Evolutionary conservation across 2,329 filamentous ascomycete species (phyloP).

Genomic region (Mycosphaerella arachidis): DNA sequence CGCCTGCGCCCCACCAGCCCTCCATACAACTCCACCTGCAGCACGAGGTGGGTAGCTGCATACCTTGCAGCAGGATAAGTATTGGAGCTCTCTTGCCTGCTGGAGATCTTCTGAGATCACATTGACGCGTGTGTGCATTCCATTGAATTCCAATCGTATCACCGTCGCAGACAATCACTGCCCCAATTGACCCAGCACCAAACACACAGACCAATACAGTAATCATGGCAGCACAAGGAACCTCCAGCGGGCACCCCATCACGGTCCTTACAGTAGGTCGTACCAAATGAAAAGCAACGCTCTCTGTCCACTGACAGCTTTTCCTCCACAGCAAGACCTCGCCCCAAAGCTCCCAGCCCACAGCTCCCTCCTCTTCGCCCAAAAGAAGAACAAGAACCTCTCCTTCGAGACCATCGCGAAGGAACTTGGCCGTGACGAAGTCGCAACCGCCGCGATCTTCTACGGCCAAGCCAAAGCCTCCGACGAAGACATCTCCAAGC

Average conservation of each 20-base stretch:
- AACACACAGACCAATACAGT: background rate
- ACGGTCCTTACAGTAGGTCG: slow-evolving; percentile 19
- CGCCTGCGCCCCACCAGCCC: background rate
- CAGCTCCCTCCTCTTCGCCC: slow-evolving; percentile 70
- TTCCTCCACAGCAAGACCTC: slow-evolving; percentile 54
- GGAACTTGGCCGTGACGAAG: slow-evolving; percentile 71
- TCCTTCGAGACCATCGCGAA: slow-evolving; percentile 75
- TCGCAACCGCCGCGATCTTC: slow-evolving; percentile 82
- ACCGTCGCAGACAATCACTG: background rate
- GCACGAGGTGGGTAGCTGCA: background rate
- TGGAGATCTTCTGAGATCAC: background rate
- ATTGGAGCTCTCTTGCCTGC: background rate
- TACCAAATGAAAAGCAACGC: background rate
- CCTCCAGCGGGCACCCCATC: slow-evolving; percentile 21
- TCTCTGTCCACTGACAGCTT: background rate
- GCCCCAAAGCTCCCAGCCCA: slow-evolving; percentile 65
- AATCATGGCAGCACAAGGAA: slow-evolving; percentile 17
- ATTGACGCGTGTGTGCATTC: background rate
- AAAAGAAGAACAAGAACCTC: slow-evolving; percentile 70
- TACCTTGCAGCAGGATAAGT: background rate
- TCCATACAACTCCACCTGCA: slow-evolving; percentile 1
- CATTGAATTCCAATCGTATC: background rate
- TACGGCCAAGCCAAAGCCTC: slow-evolving; percentile 79
- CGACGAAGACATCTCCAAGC: slow-evolving; percentile 61
- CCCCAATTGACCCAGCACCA: background rate